These are phyloP conservation scores for Rhizomucor pusillus DNA, from an alignment of 371 early-diverging fungal genomes.

Conservation along the genomic window DNA sequence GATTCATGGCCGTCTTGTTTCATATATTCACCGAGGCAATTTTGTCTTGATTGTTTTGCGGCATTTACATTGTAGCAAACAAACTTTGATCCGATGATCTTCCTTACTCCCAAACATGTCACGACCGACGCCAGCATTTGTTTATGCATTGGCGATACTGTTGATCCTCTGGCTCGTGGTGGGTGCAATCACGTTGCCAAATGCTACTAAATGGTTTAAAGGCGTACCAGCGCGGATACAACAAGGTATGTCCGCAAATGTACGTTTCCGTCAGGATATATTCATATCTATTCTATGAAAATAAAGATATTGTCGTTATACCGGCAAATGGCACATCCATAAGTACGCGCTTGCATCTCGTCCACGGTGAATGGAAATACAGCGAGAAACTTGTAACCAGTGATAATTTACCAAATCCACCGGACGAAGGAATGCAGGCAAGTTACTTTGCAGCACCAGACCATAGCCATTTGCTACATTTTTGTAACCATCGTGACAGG, in stretches of 20 bases:
- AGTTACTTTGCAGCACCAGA: too few relatives aligned
- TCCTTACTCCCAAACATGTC: slow-evolving; percentile 9
- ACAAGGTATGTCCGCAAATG: slow-evolving; percentile 11
- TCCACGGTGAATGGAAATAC: slow-evolving; percentile 19
- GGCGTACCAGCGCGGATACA: slow-evolving; percentile 14
- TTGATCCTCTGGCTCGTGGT: slow-evolving; percentile 20
- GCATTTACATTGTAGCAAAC: neutral
- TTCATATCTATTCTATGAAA: neutral
- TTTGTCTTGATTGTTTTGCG: neutral
- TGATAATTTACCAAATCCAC: slow-evolving; percentile 12
- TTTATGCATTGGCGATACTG: slow-evolving; percentile 15
- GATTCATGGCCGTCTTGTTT: too few relatives aligned
- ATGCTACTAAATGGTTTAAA: slow-evolving; percentile 19
- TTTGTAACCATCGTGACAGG: slow-evolving; percentile 1
- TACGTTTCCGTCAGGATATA: neutral
- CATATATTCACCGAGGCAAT: neutral
- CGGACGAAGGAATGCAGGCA: slow-evolving; percentile 19
- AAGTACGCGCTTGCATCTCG: slow-evolving; percentile 1
- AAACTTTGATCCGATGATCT: neutral
- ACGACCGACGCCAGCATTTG: slow-evolving; percentile 12
- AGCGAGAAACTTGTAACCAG: slow-evolving; percentile 6
- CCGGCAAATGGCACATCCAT: neutral
- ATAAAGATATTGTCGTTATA: slow-evolving; percentile 13
- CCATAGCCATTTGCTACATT: neutral
- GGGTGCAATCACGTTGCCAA: slow-evolving; percentile 20